Evolutionary conservation across 352 stramenopile species (phyloP), one percentile per base, ranked within the genome.

Genomic region (Phytophthora megakarya): DNA sequence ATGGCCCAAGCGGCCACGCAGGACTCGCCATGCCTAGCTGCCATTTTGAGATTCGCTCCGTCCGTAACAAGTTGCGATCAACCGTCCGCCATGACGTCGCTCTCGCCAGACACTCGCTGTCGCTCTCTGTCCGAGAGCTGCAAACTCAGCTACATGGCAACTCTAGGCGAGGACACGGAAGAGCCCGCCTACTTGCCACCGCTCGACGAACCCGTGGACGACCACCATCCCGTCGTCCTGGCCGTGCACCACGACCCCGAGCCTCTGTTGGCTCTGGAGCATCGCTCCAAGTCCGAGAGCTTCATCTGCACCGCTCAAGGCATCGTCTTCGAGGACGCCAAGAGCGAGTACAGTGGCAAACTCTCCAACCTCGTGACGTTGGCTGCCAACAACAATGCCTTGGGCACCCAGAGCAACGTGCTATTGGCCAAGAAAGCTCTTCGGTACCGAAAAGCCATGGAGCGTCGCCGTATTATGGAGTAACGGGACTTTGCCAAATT

Each of bases 271-370:
- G 25, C 50, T 19, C 33, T 64, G n/a, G 39, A 48, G n/a, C 44
- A 54, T 4, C 52, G 52, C 16, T 61, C 61, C 25, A 75, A 61
- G 52, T 75, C 67, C 26, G 67, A 75, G 39, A 63, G 51, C 47
- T 72, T 72, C 42, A 71, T 75, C 35, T 67, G 67, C 61, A 75
- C 67, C 22, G 45, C 46, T 15, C 67, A 75, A 16, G 67, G 67
- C 25, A 38, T 75, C 30, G 25, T 75, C 21, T 69, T 75, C 21
- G 47, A 72, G 33, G 48, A 67, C 57, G n/a, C 38, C 21, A 67
- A 49, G 18, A 49, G 40, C 25, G 33, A 37, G 6, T 69, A 61
- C 51, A 28, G 49, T 18, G 22, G 33, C 16, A 51, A 50, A 32
- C 28, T 75, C n/a, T 47, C 18, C n/a, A 54, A 37, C 3, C 54